Evolutionary conservation across 805 yeast genomes (phyloP).

Genomic region (Cyberlindnera bimundalis): DNA sequence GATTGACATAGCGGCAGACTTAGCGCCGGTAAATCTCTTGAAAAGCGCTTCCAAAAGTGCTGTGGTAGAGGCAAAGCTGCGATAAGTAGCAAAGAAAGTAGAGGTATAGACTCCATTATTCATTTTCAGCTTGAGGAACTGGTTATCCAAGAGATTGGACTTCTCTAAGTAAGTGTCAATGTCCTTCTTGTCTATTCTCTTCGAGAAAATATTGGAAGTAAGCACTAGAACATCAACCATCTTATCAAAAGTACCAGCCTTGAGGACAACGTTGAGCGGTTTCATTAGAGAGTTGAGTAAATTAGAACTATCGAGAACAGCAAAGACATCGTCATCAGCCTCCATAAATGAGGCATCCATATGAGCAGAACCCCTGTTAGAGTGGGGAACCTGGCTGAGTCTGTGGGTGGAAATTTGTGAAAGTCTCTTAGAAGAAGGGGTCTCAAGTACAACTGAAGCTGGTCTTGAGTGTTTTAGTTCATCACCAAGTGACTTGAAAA

Average conservation of each 20-base stretch:
- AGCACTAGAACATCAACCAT: conserved; percentile 76
- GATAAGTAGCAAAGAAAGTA: conserved; percentile 66
- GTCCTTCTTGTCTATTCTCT: conserved; percentile 40
- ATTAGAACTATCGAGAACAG: conserved; percentile 29
- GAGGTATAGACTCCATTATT: conserved; percentile 62
- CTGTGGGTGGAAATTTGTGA: conserved; percentile 34
- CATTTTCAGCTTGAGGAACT: conserved; percentile 47
- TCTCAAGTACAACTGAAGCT: conserved; percentile 45
- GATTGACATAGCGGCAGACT: conserved; percentile 56
- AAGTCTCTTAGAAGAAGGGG: conserved; percentile 38
- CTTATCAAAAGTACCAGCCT: conserved; percentile 70
- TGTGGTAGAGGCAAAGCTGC: conserved; percentile 60
- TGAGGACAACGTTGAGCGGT: conserved; percentile 45
- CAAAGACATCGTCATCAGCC: conserved; percentile 32
- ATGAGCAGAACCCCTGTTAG: conserved; percentile 11
- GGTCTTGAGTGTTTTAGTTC: conserved; percentile 36
- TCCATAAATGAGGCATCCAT: neutral
- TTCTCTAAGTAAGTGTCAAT: conserved; percentile 37
- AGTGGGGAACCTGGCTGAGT: conserved; percentile 16
- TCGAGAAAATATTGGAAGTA: conserved; percentile 59
- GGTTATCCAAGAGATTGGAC: conserved; percentile 35
- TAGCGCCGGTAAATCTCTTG: conserved; percentile 57
- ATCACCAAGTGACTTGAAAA: conserved; percentile 51
- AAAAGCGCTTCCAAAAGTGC: conserved; percentile 49
- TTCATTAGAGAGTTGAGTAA: conserved; percentile 27